Evolutionary conservation across 2,329 filamentous ascomycete species (phyloP).

Genomic region (Septoria linicola): DNA sequence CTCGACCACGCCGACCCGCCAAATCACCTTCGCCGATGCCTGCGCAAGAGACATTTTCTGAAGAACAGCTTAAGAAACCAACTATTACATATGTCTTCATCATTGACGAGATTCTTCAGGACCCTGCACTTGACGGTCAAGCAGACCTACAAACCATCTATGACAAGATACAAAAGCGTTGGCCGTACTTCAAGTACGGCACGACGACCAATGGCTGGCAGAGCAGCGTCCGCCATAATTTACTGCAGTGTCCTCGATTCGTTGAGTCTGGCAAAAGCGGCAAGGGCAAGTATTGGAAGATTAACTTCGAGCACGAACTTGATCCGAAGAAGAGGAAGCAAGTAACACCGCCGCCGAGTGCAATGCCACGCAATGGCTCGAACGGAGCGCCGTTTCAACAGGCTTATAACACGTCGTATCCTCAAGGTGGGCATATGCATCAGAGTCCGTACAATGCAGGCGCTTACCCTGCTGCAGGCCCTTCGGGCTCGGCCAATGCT

Average conservation of each 20-base stretch:
- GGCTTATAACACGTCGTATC: conserved; percentile 15
- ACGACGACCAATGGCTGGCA: conserved; percentile 63
- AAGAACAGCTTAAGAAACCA: conserved; percentile 71
- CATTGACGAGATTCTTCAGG: conserved; percentile 62
- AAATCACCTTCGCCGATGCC: conserved; percentile 61
- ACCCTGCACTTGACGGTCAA: conserved; percentile 49
- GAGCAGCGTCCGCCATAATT: conserved; percentile 65
- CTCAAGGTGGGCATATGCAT: conserved; percentile 18
- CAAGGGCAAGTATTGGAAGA: conserved; percentile 64
- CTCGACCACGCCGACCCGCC: conserved; percentile 16
- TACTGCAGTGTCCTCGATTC: conserved; percentile 59
- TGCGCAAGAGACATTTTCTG: conserved; percentile 64
- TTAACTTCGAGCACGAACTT: conserved; percentile 59
- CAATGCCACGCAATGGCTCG: conserved; percentile 18
- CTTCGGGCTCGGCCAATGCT: not conserved
- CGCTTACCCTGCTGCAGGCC: conserved; percentile 1
- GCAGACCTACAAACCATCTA: conserved; percentile 68
- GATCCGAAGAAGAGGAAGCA: conserved; percentile 58
- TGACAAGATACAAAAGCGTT: conserved; percentile 61
- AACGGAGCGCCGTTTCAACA: conserved; percentile 19
- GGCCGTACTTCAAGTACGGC: conserved; percentile 63
- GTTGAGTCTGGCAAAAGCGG: conserved; percentile 60
- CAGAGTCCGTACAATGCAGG: conserved; percentile 19
- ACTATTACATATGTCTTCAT: conserved; percentile 63
- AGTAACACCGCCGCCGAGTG: conserved; percentile 39